phyloP scores from a whole-genome alignment of 1,284 basidiomycete genomes.

The Ceratobasidium sp. region DNA sequence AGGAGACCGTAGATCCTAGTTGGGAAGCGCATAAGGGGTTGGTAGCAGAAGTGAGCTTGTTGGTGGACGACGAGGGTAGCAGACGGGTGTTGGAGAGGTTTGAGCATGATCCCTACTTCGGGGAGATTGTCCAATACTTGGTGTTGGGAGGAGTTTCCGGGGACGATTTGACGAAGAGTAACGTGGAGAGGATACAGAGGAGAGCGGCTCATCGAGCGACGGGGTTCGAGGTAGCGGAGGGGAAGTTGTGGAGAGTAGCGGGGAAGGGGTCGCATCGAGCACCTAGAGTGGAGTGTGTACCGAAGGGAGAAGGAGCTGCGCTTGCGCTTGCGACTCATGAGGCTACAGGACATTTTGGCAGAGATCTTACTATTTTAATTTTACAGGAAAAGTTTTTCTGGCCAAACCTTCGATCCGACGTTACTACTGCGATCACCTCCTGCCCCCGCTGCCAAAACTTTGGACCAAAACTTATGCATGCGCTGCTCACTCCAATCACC shows the following conservation, averaged over 20 bases:
- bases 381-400: slow-evolving; percentile 27
- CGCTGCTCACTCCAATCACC: slow-evolving; percentile 28
- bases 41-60: neutral
- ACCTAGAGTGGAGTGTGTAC: slow-evolving; percentile 45
- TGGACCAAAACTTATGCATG: slow-evolving; percentile 29
- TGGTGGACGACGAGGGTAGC: neutral
- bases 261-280: slow-evolving; percentile 23
- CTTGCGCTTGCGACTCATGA: slow-evolving; percentile 18
- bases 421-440: slow-evolving; percentile 4
- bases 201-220: slow-evolving; percentile 4
- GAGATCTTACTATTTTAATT: slow-evolving; percentile 20
- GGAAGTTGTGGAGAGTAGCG: slow-evolving; percentile 36
- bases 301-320: slow-evolving; percentile 44
- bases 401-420: slow-evolving; percentile 32
- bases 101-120: neutral
- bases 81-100: neutral
- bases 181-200: slow-evolving; percentile 4
- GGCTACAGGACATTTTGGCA: slow-evolving; percentile 25
- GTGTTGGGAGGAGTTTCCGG: neutral
- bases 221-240: slow-evolving; percentile 34
- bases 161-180: neutral
- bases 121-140: slow-evolving; percentile 9
- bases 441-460: slow-evolving; percentile 39
- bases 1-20: neutral
- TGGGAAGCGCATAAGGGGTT: slow-evolving; percentile 17